phyloP scores from a whole-genome alignment of 768 basidiomycete species.

The Zangia roseola region DNA sequence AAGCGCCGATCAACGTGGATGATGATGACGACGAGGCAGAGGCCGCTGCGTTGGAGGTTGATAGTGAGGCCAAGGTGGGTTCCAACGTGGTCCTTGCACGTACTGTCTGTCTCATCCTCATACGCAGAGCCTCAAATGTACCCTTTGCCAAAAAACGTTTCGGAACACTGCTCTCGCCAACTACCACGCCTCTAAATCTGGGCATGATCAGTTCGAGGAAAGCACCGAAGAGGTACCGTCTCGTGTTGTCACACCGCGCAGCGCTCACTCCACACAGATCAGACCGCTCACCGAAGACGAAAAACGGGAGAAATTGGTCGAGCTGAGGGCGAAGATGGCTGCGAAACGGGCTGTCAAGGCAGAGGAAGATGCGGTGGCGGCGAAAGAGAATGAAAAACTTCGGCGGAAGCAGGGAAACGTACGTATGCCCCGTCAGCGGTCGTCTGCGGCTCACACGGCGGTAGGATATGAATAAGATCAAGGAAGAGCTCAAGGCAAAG shows the following conservation, averaged over 20 bases:
- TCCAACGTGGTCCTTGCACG: too few species aligned
- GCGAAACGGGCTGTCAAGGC: constrained; percentile 76
- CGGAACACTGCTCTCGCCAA: constrained; percentile 83
- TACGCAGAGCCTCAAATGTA: constrained; percentile 76
- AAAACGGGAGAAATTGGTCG: constrained; percentile 75
- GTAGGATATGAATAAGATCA: constrained; percentile 69
- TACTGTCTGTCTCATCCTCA: too few species aligned
- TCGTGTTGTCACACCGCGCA: too few species aligned
- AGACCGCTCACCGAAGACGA: constrained; percentile 96
- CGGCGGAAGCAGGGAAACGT: constrained; percentile 83
- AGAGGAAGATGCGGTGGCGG: constrained; percentile 69
- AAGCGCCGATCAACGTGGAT: constrained; percentile 47
- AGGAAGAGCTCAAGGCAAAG: constrained; percentile 75
- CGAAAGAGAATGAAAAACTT: constrained; percentile 71
- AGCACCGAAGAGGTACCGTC: constrained; percentile 80
- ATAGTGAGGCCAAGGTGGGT: constrained; percentile 65
- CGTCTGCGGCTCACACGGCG: not conserved
- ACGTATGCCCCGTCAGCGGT: too few species aligned
- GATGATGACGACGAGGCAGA: constrained; percentile 70
- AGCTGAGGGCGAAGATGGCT: constrained; percentile 76
- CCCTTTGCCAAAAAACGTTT: constrained; percentile 84
- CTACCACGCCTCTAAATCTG: constrained; percentile 92
- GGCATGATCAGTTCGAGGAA: constrained; percentile 95
- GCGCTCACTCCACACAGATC: constrained; percentile 49
- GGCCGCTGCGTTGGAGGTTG: constrained; percentile 52